Conservation (phyloP, 1,284 basidiomycete species). For the Marasmius tenuissimus region DNA sequence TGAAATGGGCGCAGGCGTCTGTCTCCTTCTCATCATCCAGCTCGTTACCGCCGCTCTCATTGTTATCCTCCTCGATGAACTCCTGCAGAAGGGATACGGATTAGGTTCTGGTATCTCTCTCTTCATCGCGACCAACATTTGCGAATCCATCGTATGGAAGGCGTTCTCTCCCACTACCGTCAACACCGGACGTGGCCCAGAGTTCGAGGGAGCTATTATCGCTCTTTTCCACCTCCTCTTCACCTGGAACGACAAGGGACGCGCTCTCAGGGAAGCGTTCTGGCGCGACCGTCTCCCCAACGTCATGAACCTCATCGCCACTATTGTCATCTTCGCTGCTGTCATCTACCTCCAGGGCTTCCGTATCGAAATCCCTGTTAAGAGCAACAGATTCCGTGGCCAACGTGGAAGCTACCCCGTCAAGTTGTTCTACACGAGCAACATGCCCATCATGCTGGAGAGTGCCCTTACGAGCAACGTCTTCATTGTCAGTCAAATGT, state of each 20-base stretch:
- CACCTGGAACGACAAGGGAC: constrained; percentile 98
- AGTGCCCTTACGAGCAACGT: constrained; percentile 92
- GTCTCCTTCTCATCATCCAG: constrained; percentile 93
- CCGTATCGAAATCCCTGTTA: constrained; percentile 98
- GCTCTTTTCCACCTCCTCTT: constrained; percentile 97
- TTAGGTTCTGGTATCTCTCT: constrained; percentile 98
- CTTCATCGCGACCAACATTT: constrained; percentile 99
- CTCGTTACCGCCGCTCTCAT: constrained; percentile 93
- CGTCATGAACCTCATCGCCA: constrained; percentile 96
- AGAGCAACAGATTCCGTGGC: constrained; percentile 94
- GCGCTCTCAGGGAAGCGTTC: constrained; percentile 97
- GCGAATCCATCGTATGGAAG: constrained; percentile 99
- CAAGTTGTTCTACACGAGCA: constrained; percentile 98
- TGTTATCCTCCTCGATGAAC: constrained; percentile 97
- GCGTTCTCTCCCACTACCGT: constrained; percentile 97
- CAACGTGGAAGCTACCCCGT: constrained; percentile 95
- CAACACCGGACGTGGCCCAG: constrained; percentile 97
- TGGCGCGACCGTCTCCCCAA: constrained; percentile 97
- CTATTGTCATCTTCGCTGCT: constrained; percentile 86
- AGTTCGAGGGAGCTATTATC: constrained; percentile 97
- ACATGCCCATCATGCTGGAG: constrained; percentile 99
- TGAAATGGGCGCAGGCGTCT: constrained; percentile 96
- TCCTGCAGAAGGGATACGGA: constrained; percentile 98
- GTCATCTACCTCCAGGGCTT: constrained; percentile 99
- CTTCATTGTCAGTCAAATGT: constrained; percentile 97